These are phyloP conservation scores for Ophiocordyceps polyrhachis-furcata DNA, from an alignment of 2,329 filamentous ascomycete species.

Conservation along the genomic window DNA sequence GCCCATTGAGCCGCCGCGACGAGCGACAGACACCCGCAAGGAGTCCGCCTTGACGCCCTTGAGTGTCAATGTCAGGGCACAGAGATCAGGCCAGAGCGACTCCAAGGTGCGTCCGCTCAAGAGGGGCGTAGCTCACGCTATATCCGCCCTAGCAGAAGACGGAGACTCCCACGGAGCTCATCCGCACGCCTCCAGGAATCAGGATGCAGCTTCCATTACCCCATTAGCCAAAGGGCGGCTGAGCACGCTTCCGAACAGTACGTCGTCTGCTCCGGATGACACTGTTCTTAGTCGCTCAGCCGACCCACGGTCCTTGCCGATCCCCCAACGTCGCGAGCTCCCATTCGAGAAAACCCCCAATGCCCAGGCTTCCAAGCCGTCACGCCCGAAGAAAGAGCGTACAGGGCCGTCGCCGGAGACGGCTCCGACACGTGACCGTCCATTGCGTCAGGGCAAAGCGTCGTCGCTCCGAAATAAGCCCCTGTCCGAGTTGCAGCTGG, in stretches of 20 bases:
- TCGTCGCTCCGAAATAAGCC: constrained; percentile 37
- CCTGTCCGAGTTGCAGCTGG: constrained; percentile 35
- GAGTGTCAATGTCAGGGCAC: constrained; percentile 14
- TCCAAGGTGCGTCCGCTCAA: constrained; percentile 4
- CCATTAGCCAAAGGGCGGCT: constrained; percentile 11
- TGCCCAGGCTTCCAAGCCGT: constrained; percentile 1
- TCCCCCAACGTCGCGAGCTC: constrained; percentile 22
- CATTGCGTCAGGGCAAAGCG: not conserved
- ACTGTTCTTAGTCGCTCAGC: constrained; percentile 9
- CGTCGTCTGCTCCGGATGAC: not conserved
- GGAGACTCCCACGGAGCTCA: constrained; percentile 12
- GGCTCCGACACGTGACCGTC: not conserved
- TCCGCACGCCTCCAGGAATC: not conserved
- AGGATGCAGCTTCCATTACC: constrained; percentile 1
- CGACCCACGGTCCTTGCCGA: constrained; percentile 9
- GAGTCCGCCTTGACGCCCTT: constrained; percentile 18
- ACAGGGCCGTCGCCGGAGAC: not conserved
- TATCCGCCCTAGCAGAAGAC: constrained; percentile 29
- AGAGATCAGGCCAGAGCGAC: constrained; percentile 8
- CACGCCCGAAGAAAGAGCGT: not conserved
- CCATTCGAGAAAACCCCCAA: constrained; percentile 16
- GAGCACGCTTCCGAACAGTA: constrained; percentile 14
- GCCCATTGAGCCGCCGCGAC: constrained; percentile 3
- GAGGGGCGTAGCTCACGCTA: constrained; percentile 14
- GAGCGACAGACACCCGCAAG: constrained; percentile 3